Conservation (phyloP, 2,329 filamentous ascomycete species). For the Pseudogymnoascus sp. region DNA sequence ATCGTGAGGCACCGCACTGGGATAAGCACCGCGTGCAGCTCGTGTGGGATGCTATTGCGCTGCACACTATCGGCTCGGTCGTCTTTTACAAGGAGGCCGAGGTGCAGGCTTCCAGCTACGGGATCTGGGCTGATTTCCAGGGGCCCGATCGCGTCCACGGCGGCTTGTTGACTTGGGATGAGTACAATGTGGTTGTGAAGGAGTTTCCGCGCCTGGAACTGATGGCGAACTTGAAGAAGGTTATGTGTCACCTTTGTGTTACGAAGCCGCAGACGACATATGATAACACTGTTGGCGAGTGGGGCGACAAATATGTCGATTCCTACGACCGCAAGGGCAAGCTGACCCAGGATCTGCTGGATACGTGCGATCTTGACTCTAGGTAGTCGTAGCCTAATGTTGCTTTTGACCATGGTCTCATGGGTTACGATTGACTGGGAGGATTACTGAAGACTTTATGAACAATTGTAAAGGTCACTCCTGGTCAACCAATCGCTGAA, state of each 20-base stretch:
- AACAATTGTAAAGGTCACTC: neutral
- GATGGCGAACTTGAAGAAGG: conserved; percentile 25
- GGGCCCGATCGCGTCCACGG: conserved; percentile 24
- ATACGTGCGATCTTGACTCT: conserved; percentile 15
- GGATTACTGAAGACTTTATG: neutral
- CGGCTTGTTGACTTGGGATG: conserved; percentile 23
- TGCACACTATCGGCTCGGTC: conserved; percentile 34
- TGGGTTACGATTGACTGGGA: neutral
- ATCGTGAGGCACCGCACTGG: conserved; percentile 26
- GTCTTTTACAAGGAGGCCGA: conserved; percentile 35
- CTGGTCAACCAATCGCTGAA: neutral
- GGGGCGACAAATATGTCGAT: conserved; percentile 30
- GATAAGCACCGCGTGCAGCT: conserved; percentile 35
- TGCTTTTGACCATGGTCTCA: neutral
- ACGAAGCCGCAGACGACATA: conserved; percentile 30
- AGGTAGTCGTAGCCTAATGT: neutral
- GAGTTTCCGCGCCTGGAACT: conserved; percentile 29
- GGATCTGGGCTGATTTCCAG: conserved; percentile 33
- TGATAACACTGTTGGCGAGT: conserved; percentile 28
- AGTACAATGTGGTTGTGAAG: conserved; percentile 25
- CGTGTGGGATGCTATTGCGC: conserved; percentile 41
- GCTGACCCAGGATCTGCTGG: conserved; percentile 21
- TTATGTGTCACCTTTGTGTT: conserved; percentile 29
- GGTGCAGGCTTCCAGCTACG: conserved; percentile 28
- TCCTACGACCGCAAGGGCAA: conserved; percentile 29